Evolutionary conservation across 129 eudicot genomes (phyloP), one percentile per base, ranked within the genome.

Genomic region (Flaveria linearis): DNA sequence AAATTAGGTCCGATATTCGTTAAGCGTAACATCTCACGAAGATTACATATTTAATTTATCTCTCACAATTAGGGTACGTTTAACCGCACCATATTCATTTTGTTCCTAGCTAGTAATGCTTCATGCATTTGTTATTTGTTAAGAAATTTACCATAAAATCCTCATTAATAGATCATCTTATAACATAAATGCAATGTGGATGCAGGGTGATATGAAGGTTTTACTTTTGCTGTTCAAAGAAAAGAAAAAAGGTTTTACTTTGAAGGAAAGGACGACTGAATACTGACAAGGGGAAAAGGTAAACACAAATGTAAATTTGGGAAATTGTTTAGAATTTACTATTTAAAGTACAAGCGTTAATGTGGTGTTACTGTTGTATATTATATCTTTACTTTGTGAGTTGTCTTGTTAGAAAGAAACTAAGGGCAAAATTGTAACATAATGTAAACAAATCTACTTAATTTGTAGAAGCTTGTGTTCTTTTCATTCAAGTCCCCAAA

Each of bases 351-450:
- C 41, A 36, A 36, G 7, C 7, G 41, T 36, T 50, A 64, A 49
- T 26, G 61, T 62, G 71, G 60, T 57, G 42, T 73, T 39, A 73
- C 76, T n/a, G 76, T 11, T 74, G 71, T 62, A 17, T 74, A 20
- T 18, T 73, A 66, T 13, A 14, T 73, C 78, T 57, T 62, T 60
- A 60, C 68, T 73, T 73, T 58, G 78, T 73, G 46, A 36, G 41
- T 36, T 36, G 41, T 36, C 41, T 23, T 20, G 18, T 7, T 20
- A 46, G 23, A 58, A 43, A n/a, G 25, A 57, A 57, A 33, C 60
- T 43, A 73, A 51, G 28, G 49, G 63, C 17, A 46, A 46, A 22
- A 12, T 42, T 11, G 58, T 41, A 69, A 46, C 39, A 33, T 33
- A 41, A 46, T 11, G 25, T 20, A 23, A 20, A 23, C 45, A 46